phyloP scores from a whole-genome alignment of 2,329 filamentous ascomycete genomes.

The Calonectria leucothoes region DNA sequence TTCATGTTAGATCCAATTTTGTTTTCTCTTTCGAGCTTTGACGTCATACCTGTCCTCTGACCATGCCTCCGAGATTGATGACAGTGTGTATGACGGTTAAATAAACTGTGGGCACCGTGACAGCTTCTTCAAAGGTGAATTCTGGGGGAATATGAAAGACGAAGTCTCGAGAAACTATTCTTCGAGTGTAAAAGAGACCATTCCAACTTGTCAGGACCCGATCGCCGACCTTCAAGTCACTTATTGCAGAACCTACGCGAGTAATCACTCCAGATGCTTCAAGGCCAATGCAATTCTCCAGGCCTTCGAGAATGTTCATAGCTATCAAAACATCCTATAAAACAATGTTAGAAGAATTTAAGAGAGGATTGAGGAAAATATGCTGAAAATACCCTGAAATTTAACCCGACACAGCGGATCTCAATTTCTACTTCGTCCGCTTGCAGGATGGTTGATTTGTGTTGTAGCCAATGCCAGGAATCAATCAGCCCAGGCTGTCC shows the following conservation, averaged over 20 bases:
- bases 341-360: conserved; percentile 31
- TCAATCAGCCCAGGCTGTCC: neutral
- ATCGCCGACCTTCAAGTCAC: neutral
- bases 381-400: conserved; percentile 50
- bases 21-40: too few relatives aligned
- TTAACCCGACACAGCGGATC: neutral
- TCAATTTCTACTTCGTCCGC: neutral
- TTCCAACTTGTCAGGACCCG: neutral
- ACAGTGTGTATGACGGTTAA: neutral
- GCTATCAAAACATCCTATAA: neutral
- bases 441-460: neutral
- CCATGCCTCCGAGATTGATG: neutral
- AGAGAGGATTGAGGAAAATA: too few relatives aligned
- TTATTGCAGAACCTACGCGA: neutral
- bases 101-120: neutral
- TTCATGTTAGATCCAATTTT: too few relatives aligned
- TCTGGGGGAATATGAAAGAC: neutral
- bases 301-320: neutral
- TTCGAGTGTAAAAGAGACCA: neutral
- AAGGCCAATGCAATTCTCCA: neutral
- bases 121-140: neutral
- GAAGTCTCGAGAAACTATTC: neutral
- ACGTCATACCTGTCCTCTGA: neutral
- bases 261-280: neutral
- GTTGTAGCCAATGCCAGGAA: neutral